Evolutionary conservation across 768 basidiomycete genomes (phyloP), one percentile per base, ranked within the genome.

Genomic region (Udeniomyces megalosporus): DNA sequence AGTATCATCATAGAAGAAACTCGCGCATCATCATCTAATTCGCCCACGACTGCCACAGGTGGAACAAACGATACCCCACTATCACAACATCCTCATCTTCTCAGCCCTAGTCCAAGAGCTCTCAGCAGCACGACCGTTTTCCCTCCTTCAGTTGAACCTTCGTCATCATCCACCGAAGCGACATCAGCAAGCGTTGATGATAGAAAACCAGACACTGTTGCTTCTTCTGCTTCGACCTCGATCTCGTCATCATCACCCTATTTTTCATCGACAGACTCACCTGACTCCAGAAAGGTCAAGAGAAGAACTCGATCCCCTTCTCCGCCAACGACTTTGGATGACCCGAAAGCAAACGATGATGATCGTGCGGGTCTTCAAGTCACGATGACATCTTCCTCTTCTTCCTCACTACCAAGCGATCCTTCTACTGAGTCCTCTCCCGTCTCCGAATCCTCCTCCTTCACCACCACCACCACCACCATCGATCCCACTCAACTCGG

Each of bases 121-220:
- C 38, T 60, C 45, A 49, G 60, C 34, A 53, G 65, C 20, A 47
- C 67, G 15, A 48, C 66, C 48, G 28, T 56, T 20, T 42, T 50
- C 54, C 22, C 32, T 22, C 53, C 53, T 26, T 34, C 32, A 10
- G 32, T 34, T 4, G 24, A 22, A 6, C 53, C 53, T n/a, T 58
- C 57, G 31, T 32, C 35, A 55, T 26, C 35, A 55, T 10, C 42
- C 38, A 12, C 42, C 55, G 22, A 45, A 38, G 22, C 26, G 15
- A 2, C 24, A n/a, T 35, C 22, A 44, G 12, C 4, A 4, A 44
- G 46, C 35, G 42, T 35, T 46, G 42, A 38, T 29, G 50, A 31
- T 11, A 29, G 6, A 42, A 42, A 8, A 17, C 8, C 38, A 42
- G 17, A 42, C 38, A 42, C n/a, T n/a, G n/a, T n/a, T n/a, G n/a